Evolutionary conservation across 495 filamentous ascomycete genomes (phyloP), one percentile per base, ranked within the genome.

Genomic region (Xylona heveae): DNA sequence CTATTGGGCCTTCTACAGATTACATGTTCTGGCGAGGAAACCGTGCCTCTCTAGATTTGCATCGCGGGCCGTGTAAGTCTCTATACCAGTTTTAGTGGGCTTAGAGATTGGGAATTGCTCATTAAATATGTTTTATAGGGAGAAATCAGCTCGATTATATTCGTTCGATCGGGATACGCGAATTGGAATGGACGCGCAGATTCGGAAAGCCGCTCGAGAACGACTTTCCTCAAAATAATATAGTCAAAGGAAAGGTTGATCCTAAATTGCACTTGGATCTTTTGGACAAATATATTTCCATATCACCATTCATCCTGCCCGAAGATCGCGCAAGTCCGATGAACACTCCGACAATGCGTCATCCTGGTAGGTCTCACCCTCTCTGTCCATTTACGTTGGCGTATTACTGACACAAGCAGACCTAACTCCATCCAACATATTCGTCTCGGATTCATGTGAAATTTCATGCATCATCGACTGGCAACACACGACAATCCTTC

Each of bases 1-100:
- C 34, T 36, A 47, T 58, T 34, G 52, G 55, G 17, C 57, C 53
- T 37, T 36, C 48, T 26, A 41, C 49, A 35, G 36, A 39, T 4
- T 40, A 47, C 22, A 42, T 47, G 33, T 54, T 53, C 38, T 58
- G 53, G 53, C 43, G 52, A 51, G 45, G 40, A 19, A 44, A 54
- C 24, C 20, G 42, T 32, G 12, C 10, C 7, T 10, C 34, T 8
- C 15, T 45, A 13, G 36, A 51, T 21, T 36, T 53, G 28, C 38
- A 53, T 38, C 52, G 49, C 44, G 53, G 57, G 6, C 55, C 57
- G 13, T 57, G 48, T 57, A 34, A 15, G 42, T 39, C 9, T 27
- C 28, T 9, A 26, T 33, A 10, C 19, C 24, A 19, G 10, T 23
- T 10, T 24, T 33, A n/a, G n/a, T n/a, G n/a, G n/a, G n/a, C n/a